phyloP scores from a whole-genome alignment of 225 moss, liverwort and hornwort genomes.

The Sphagnum contortum region DNA sequence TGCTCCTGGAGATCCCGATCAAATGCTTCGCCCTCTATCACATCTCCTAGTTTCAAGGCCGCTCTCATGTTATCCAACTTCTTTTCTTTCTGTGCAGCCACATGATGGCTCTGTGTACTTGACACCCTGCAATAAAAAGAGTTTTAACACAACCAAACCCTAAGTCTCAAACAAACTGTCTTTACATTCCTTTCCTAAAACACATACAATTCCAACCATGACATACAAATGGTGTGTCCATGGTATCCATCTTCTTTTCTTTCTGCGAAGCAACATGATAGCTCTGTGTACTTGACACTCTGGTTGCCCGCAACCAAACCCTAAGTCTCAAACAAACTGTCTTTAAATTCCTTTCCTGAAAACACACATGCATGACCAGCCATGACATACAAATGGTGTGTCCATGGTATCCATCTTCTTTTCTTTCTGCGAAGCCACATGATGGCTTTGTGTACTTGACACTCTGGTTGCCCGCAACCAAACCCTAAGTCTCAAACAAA shows the following conservation, averaged over 20 bases:
- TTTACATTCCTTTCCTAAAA: too few species aligned
- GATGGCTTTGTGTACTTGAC: constrained; percentile 82
- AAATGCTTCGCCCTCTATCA: constrained; percentile 97
- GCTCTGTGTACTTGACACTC: constrained; percentile 67
- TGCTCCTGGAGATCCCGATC: constrained; percentile 95
- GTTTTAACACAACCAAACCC: too few species aligned
- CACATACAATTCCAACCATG: too few species aligned
- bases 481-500: too few species aligned
- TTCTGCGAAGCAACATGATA: constrained; percentile 96
- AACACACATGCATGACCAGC: too few species aligned
- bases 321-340: too few species aligned
- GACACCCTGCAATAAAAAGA: constrained; percentile 23
- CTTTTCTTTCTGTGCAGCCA: constrained; percentile 95
- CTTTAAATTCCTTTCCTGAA: too few species aligned
- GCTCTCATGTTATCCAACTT: constrained; percentile 87
- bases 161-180: too few species aligned
- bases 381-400: too few species aligned
- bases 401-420: constrained; percentile 82
- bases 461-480: constrained; percentile 14
- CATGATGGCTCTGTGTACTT: constrained; percentile 86
- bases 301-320: constrained; percentile 2
- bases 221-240: constrained; percentile 11
- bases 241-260: constrained; percentile 84
- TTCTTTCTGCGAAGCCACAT: constrained; percentile 93
- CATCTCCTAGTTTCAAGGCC: constrained; percentile 69